Evolutionary conservation across 768 basidiomycete species (phyloP).

Genomic region (Mycena haematopus): DNA sequence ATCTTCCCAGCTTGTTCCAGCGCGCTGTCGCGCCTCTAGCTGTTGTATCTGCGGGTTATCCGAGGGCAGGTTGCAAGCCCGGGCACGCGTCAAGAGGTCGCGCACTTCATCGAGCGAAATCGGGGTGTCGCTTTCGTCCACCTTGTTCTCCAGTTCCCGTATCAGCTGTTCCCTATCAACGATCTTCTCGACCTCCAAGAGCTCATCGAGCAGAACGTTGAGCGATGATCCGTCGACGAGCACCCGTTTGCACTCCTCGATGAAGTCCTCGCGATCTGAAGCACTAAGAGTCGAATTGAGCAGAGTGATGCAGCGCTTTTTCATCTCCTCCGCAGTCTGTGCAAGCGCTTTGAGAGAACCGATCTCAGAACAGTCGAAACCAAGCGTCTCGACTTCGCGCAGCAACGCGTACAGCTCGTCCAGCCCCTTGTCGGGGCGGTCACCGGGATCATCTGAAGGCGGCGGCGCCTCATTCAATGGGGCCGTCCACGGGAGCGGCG

Average conservation of each 20-base stretch:
- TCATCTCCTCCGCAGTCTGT: slow-evolving; percentile 69
- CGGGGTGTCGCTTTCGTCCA: slow-evolving; percentile 63
- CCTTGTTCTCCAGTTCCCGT: slow-evolving; percentile 73
- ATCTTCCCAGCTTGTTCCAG: slow-evolving; percentile 81
- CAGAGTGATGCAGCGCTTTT: slow-evolving; percentile 57
- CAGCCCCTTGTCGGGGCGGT: slow-evolving; percentile 74
- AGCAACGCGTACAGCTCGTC: slow-evolving; percentile 76
- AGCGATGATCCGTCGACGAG: slow-evolving; percentile 74
- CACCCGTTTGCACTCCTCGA: slow-evolving; percentile 75
- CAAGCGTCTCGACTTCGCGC: slow-evolving; percentile 74
- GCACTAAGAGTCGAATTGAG: slow-evolving; percentile 51
- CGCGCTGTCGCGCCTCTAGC: slow-evolving; percentile 66
- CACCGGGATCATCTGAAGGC: slow-evolving; percentile 59
- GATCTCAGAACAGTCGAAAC: slow-evolving; percentile 87
- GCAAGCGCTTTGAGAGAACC: slow-evolving; percentile 57
- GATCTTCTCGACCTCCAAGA: slow-evolving; percentile 78
- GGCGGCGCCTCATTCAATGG: slow-evolving; percentile 45
- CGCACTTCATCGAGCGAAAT: slow-evolving; percentile 82
- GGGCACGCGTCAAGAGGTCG: slow-evolving; percentile 72
- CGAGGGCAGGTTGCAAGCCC: slow-evolving; percentile 64
- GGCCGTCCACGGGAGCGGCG: slow-evolving; percentile 65
- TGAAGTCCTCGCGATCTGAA: slow-evolving; percentile 58
- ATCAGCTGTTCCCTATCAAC: slow-evolving; percentile 81
- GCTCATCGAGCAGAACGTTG: slow-evolving; percentile 85
- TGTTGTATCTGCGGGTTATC: slow-evolving; percentile 71